Conservation (phyloP, 371 early-diverging fungal species). For the Rhizopus delemar region DNA sequence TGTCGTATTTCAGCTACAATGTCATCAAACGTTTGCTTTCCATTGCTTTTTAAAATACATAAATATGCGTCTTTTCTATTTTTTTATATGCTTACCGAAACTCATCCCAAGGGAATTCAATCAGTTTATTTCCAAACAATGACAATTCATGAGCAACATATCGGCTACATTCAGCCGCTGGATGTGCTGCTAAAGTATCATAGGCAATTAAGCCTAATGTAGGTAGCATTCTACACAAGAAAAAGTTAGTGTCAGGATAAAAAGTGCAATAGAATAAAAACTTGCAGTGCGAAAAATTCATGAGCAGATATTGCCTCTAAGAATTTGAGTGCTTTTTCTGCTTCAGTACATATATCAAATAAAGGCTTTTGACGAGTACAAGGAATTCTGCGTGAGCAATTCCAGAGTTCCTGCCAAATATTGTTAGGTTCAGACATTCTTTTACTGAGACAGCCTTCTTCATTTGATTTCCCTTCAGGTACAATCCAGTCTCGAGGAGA, state of each 20-base stretch:
- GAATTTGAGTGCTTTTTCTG: slow-evolving; percentile 71
- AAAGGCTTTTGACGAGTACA: slow-evolving; percentile 75
- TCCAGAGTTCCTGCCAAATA: slow-evolving; percentile 89
- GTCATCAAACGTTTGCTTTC: slow-evolving; percentile 41
- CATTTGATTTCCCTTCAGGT: slow-evolving; percentile 5
- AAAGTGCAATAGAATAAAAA: background rate
- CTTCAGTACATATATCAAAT: slow-evolving; percentile 76
- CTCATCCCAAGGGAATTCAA: slow-evolving; percentile 57
- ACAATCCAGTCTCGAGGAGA: slow-evolving; percentile 86
- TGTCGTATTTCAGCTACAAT: slow-evolving; percentile 55
- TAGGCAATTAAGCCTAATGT: slow-evolving; percentile 74
- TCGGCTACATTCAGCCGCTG: slow-evolving; percentile 53
- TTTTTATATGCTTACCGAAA: slow-evolving; percentile 30
- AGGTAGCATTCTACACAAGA: slow-evolving; percentile 64
- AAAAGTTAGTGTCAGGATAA: background rate
- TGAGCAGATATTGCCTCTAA: slow-evolving; percentile 69
- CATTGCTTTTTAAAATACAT: slow-evolving; percentile 16
- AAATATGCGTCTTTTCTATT: slow-evolving; percentile 8
- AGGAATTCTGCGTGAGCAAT: slow-evolving; percentile 68
- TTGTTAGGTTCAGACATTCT: slow-evolving; percentile 83
- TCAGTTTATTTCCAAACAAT: slow-evolving; percentile 48
- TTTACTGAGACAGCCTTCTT: slow-evolving; percentile 63
- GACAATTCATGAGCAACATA: slow-evolving; percentile 47
- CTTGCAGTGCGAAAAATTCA: slow-evolving; percentile 69
- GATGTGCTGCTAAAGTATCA: slow-evolving; percentile 70